Conservation (phyloP, 129 eudicot species). For the Artemisia annua region DNA sequence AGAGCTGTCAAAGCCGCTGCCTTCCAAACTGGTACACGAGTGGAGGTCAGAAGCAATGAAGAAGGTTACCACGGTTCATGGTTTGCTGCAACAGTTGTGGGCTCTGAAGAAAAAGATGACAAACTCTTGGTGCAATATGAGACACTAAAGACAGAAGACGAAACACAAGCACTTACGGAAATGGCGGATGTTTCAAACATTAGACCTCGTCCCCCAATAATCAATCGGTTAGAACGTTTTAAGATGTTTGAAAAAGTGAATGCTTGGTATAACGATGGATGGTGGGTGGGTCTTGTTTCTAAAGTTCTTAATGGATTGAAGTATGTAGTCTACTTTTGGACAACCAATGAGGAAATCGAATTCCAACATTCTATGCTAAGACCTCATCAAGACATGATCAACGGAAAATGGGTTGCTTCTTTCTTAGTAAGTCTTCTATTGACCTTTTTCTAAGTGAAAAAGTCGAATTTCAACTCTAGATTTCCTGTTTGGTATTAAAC, state of each 20-base stretch:
- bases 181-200: conserved; percentile 38
- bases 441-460: neutral
- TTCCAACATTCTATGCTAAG: conserved; percentile 51
- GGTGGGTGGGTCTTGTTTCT: conserved; percentile 67
- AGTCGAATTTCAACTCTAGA: neutral
- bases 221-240: conserved; percentile 40
- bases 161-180: conserved; percentile 47
- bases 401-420: conserved; percentile 60
- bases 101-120: conserved; percentile 22
- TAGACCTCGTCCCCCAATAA: conserved; percentile 54
- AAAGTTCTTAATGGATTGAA: conserved; percentile 41
- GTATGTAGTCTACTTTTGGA: conserved; percentile 52
- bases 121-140: conserved; percentile 56
- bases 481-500: neutral
- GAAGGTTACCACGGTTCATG: conserved; percentile 66
- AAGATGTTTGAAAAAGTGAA: conserved; percentile 57
- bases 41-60: conserved; percentile 58
- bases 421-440: conserved; percentile 30
- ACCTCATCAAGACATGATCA: conserved; percentile 68
- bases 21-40: conserved; percentile 24
- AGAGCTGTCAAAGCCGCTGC: conserved; percentile 20
- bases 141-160: conserved; percentile 53
- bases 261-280: conserved; percentile 77
- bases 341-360: conserved; percentile 49
- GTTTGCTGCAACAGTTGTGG: conserved; percentile 53